Percentiles rank a stretch among this genome's conserved stretches.
phyloP scores from a whole-genome alignment of 805 yeast genomes.

The Teunomyces barrocoloradensis region DNA sequence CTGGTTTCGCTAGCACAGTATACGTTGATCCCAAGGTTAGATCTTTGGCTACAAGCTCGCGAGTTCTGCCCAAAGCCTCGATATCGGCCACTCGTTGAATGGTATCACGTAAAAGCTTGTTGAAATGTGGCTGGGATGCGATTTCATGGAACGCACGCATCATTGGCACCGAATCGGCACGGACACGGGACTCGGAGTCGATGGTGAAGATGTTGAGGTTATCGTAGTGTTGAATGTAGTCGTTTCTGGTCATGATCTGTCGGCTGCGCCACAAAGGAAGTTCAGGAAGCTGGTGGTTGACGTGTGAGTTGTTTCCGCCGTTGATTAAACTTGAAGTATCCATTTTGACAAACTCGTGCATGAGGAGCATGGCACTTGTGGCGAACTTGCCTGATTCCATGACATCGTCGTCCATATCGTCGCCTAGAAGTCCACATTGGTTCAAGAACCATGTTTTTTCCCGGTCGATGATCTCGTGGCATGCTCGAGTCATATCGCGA shows the following conservation, averaged over 20 bases:
- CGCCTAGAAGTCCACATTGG: constrained; percentile 76
- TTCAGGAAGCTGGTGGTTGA: constrained; percentile 61
- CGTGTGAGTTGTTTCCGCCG: constrained; percentile 2
- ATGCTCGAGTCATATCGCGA: constrained; percentile 53
- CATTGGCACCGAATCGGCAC: constrained; percentile 85
- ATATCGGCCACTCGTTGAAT: constrained; percentile 68
- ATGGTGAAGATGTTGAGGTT: constrained; percentile 76
- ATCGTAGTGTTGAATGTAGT: constrained; percentile 72
- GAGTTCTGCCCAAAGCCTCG: constrained; percentile 73
- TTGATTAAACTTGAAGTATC: constrained; percentile 38
- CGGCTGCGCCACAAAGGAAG: constrained; percentile 81
- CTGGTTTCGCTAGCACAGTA: constrained; percentile 19
- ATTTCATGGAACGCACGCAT: constrained; percentile 86
- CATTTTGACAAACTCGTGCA: constrained; percentile 70
- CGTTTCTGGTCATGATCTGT: constrained; percentile 82
- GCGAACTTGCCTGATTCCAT: constrained; percentile 81
- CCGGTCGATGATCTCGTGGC: constrained; percentile 68
- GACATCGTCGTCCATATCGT: constrained; percentile 84
- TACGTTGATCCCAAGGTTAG: constrained; percentile 52
- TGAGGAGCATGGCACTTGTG: constrained; percentile 67
- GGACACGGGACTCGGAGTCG: constrained; percentile 67
- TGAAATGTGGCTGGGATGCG: constrained; percentile 67
- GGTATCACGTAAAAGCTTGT: constrained; percentile 62
- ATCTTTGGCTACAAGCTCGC: constrained; percentile 74
- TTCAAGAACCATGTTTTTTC: constrained; percentile 86